phyloP scores from a whole-genome alignment of 1,284 basidiomycete genomes.

The Ceratobasidium sp. region DNA sequence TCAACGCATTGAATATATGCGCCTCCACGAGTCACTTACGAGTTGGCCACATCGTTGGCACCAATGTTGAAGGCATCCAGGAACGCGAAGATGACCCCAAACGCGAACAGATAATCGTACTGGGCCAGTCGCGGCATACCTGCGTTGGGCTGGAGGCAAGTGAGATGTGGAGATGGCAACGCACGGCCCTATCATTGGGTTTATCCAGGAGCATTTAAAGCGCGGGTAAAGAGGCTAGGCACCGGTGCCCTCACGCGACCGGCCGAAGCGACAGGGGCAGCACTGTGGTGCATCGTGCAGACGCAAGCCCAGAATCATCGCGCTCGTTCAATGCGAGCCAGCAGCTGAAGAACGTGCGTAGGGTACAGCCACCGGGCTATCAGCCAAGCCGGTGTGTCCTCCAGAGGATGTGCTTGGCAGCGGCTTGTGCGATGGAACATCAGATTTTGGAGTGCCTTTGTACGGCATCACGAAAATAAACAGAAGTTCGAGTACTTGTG shows the following conservation, averaged over 20 bases:
- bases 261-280: constrained; percentile 36
- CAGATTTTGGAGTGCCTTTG: background rate
- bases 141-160: background rate
- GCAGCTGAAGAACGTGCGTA: constrained; percentile 34
- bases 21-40: constrained; percentile 1
- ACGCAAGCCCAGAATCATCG: background rate
- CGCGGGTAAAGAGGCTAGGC: constrained; percentile 24
- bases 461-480: constrained; percentile 1
- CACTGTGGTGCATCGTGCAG: constrained; percentile 1
- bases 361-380: background rate
- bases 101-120: constrained; percentile 56
- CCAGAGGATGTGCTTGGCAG: background rate
- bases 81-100: constrained; percentile 52
- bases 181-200: constrained; percentile 6
- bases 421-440: background rate
- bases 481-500: background rate
- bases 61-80: constrained; percentile 59
- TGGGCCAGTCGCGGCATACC: constrained; percentile 43
- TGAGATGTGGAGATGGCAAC: background rate
- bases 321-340: constrained; percentile 15
- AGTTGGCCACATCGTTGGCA: constrained; percentile 52
- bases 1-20: too few relatives aligned
- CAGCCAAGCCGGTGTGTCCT: background rate
- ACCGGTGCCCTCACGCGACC: constrained; percentile 7
- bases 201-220: constrained; percentile 15